phyloP scores from a whole-genome alignment of 2,329 filamentous ascomycete genomes.

The Epichloe baconii region DNA sequence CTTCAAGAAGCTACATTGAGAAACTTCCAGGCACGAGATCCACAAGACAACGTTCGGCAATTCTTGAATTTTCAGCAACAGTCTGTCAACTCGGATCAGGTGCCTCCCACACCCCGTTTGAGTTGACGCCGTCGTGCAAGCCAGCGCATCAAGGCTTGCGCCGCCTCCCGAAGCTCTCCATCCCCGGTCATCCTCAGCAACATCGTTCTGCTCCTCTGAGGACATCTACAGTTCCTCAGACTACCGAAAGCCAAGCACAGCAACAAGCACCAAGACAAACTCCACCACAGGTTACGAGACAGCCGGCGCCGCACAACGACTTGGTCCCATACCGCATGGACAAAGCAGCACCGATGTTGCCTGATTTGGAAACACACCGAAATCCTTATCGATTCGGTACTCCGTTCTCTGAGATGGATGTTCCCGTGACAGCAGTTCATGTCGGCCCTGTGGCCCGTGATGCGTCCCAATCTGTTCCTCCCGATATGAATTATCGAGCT shows the following conservation, averaged over 20 bases:
- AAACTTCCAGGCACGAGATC: constrained; percentile 58
- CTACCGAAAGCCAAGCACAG: constrained; percentile 13
- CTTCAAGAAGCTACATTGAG: constrained; percentile 64
- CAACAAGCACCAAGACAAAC: constrained; percentile 13
- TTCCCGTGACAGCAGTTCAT: constrained; percentile 63
- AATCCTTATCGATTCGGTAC: constrained; percentile 67
- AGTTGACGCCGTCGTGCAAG: constrained; percentile 39
- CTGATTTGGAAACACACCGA: constrained; percentile 42
- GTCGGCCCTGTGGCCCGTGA: constrained; percentile 64
- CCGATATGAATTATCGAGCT: constrained; percentile 72
- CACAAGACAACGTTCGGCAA: constrained; percentile 85
- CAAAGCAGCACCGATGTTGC: constrained; percentile 35
- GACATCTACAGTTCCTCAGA: constrained; percentile 16
- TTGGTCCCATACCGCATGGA: constrained; percentile 42
- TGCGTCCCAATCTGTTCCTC: constrained; percentile 79
- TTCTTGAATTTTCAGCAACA: constrained; percentile 75
- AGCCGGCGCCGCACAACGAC: constrained; percentile 11
- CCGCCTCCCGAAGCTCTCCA: constrained; percentile 48
- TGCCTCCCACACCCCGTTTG: constrained; percentile 61
- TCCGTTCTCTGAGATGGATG: constrained; percentile 82
- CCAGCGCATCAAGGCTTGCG: constrained; percentile 42
- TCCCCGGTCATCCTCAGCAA: constrained; percentile 30
- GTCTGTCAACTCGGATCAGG: constrained; percentile 33
- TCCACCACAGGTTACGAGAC: constrained; percentile 9
- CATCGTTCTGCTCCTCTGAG: constrained; percentile 15